Evolutionary conservation across 306 rosid species (phyloP), one percentile per base, ranked within the genome.

Genomic region (Vicia sativa): DNA sequence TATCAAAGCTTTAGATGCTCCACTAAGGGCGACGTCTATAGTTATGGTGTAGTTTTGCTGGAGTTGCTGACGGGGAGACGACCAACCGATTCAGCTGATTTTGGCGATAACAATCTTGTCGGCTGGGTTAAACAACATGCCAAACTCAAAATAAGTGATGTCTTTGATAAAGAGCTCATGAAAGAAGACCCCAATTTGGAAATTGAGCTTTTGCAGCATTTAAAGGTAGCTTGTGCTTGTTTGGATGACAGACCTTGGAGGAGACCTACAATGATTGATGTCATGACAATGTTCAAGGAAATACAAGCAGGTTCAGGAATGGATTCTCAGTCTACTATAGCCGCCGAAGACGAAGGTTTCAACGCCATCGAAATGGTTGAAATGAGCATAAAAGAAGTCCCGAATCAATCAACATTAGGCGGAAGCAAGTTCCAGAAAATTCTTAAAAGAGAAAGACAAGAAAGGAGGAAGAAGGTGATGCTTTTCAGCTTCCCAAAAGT

Each of bases 61-160:
- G 99, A 93, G 95, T 81, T 93, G 29, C 77, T 93, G 16, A 93
- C 99, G 0, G 99, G 99, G 73, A 90, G 62, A 35, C 83, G 88
- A 44, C 99, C 99, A 0, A 95, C 99, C 3, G 93, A 90, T 35
- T 95, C 99, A 3, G 79, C 82, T 2, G 99, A 95, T 78, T 95
- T 90, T 42, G 99, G 99, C 3, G 99, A 95, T 56, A 95, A 90
- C 76, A 95, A 95, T 78, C 99, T 95, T 5, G 99, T 95, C 26
- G 99, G 97, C 9, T 95, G 99, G 99, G 99, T 95, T 45, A 95
- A 87, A 69, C 97, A 90, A 39, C 99, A 95, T 63, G 96, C 93
- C 2, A 95, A 88, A 23, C 50, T 88, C 75, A 89, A 78, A 74
- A 79, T 87, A 71, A 82, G 82, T 39, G 89, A 95, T 73, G 96